Evolutionary conservation across 495 filamentous ascomycete species (phyloP), one percentile per base, ranked within the genome.

Genomic region (Schizothecium vesticola): DNA sequence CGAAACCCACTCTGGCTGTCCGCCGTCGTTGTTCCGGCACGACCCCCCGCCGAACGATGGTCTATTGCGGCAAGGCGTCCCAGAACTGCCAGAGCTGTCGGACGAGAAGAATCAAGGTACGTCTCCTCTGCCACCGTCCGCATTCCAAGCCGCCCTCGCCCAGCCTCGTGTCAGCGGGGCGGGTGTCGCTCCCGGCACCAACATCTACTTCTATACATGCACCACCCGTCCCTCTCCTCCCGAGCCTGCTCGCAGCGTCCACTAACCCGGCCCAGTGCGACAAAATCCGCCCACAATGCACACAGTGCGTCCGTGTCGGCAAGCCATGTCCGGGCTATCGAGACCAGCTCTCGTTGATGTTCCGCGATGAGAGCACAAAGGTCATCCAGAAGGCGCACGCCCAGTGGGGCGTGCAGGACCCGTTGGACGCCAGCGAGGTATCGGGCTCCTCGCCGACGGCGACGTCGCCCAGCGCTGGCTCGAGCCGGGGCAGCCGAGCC

Each of bases 21-120:
- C 28, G 51, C 24, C 51, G 63, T n/a, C 43, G 19, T 43, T 21
- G 29, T 36, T 63, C 25, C 24, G 43, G 21, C 19, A 33, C 33
- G 22, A 57, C 33, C 64, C 58, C 33, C 36, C 51, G 57, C 26
- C 58, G 66, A 19, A 69, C 73, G 69, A 92, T 90, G 88, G 88
- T 91, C 28, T 90, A 90, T 76, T 85, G 85, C 72, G 88, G 89
- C 43, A 91, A 89, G 72, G 88, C 88, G 71, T 90, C 88, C 66
- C 86, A 85, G 67, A 87, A 87, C 65, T 91, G 89, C 74, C 84
- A 86, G 66, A 88, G 79, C 59, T 92, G 89, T 77, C 85, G 89
- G 69, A 83, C 82, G 33, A 80, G 88, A 69, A 86, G 84, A 76
- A 90, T 90, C 70, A 90, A 90, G 83, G 81, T 83, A 73, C 66